phyloP scores from a whole-genome alignment of 73 alveolate genomes.

The Uronychia setigera region DNA sequence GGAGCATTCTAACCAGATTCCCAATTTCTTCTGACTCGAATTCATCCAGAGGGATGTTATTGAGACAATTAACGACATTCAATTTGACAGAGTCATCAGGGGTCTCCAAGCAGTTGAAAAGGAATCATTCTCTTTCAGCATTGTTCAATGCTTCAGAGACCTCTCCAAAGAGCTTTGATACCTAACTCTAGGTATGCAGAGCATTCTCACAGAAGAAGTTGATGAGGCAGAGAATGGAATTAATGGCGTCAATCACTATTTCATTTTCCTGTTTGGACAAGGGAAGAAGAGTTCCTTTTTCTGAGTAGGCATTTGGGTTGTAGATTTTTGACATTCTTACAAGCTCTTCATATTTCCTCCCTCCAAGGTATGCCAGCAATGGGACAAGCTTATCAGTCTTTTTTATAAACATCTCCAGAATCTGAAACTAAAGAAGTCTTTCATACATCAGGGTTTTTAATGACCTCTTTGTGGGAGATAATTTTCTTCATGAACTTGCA shows the following conservation, averaged over 20 bases:
- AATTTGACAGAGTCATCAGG: conserved; percentile 91
- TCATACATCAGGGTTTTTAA: conserved; percentile 4
- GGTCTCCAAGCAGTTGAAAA: conserved; percentile 80
- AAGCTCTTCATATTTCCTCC: conserved; percentile 54
- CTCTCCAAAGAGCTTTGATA: conserved; percentile 20
- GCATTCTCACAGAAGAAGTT: conserved; percentile 68
- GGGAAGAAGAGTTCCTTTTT: conserved; percentile 30
- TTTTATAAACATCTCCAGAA: conserved; percentile 36
- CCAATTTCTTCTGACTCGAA: conserved; percentile 83
- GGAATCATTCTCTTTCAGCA: conserved; percentile 74
- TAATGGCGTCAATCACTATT: conserved; percentile 54
- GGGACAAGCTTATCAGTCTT: conserved; percentile 51
- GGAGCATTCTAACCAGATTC: conserved; percentile 64
- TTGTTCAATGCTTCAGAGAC: conserved; percentile 71
- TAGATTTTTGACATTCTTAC: conserved; percentile 49
- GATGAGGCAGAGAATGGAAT: conserved; percentile 63
- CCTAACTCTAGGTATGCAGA: conserved; percentile 11
- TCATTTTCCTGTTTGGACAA: conserved; percentile 43
- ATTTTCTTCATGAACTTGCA: conserved; percentile 48
- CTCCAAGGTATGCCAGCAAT: conserved; percentile 58
- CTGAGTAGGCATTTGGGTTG: conserved; percentile 28
- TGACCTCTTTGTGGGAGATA: conserved; percentile 43
- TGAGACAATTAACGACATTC: conserved; percentile 85
- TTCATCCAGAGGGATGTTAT: conserved; percentile 76
- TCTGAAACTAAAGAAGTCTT: too few species aligned